Evolutionary conservation across 352 stramenopile genomes (phyloP).

Genomic region (Phytophthora foliorum): DNA sequence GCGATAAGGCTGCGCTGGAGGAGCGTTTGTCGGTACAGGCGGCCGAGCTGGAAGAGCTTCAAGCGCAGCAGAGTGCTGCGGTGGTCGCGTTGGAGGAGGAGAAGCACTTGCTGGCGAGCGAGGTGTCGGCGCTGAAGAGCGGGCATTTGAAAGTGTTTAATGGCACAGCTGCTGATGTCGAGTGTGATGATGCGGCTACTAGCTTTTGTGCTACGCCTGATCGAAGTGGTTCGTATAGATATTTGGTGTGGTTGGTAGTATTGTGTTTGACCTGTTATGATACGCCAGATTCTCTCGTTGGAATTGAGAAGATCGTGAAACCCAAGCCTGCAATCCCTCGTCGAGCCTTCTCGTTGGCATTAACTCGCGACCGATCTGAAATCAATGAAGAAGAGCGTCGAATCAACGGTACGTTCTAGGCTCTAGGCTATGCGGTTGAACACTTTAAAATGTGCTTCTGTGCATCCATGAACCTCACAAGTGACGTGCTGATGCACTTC

Average conservation of each 20-base stretch:
- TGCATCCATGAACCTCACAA: neutral
- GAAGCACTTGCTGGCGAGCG: constrained; percentile 32
- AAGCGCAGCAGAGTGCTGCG: constrained; percentile 18
- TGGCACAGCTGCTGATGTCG: neutral
- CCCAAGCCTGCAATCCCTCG: neutral
- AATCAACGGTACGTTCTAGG: constrained; percentile 39
- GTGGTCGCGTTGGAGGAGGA: constrained; percentile 30
- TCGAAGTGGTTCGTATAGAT: neutral
- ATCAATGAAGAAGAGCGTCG: constrained; percentile 45
- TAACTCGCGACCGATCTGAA: constrained; percentile 40
- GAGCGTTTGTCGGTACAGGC: constrained; percentile 26
- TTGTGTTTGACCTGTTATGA: neutral
- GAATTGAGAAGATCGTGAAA: neutral
- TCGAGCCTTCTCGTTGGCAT: constrained; percentile 30
- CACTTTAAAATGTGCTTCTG: neutral
- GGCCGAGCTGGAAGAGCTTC: constrained; percentile 18
- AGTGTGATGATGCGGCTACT: too few species aligned
- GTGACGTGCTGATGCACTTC: neutral
- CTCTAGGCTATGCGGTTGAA: neutral
- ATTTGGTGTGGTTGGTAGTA: neutral
- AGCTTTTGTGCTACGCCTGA: neutral
- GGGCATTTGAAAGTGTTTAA: constrained; percentile 6
- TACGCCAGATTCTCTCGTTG: neutral
- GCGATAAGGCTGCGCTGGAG: constrained; percentile 28
- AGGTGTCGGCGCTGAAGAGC: constrained; percentile 32